A percentile compares a stretch with the other conserved stretches of the same genome.
phyloP scores from a whole-genome alignment of 2,329 filamentous ascomycete genomes.

The Davidsoniella australis region DNA sequence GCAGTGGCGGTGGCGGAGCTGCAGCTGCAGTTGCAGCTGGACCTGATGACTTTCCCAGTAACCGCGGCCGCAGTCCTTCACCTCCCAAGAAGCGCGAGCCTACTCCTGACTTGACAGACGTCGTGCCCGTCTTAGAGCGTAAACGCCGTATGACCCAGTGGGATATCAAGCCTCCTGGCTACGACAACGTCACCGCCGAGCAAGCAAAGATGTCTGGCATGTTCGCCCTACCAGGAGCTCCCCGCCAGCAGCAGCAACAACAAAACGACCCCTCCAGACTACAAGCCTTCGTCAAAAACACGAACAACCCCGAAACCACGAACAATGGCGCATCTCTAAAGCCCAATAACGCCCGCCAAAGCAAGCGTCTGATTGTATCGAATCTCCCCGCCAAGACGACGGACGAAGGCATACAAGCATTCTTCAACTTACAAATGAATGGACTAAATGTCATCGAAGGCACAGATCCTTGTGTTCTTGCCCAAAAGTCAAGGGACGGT shows the following conservation, averaged over 20 bases:
- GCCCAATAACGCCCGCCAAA: constrained; percentile 81
- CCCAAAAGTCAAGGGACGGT: constrained; percentile 62
- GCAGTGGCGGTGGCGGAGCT: constrained; percentile 22
- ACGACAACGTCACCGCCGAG: constrained; percentile 95
- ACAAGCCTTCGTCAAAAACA: constrained; percentile 77
- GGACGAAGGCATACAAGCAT: constrained; percentile 60
- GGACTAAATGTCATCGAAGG: constrained; percentile 82
- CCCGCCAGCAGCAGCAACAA: constrained; percentile 75
- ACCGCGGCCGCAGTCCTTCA: constrained; percentile 49
- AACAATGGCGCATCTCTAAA: constrained; percentile 65
- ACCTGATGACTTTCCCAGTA: constrained; percentile 22
- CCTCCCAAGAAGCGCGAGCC: constrained; percentile 85
- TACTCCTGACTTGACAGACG: constrained; percentile 81
- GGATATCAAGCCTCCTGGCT: constrained; percentile 97
- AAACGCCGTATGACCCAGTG: constrained; percentile 92
- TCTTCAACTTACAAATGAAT: constrained; percentile 94
- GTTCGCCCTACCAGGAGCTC: constrained; percentile 94
- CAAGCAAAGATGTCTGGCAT: constrained; percentile 97
- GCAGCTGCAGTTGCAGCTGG: constrained; percentile 21
- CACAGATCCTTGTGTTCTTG: constrained; percentile 68
- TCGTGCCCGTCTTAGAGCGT: constrained; percentile 66
- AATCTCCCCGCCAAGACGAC: constrained; percentile 60
- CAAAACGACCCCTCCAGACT: constrained; percentile 88
- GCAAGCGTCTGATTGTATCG: constrained; percentile 77
- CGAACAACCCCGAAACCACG: constrained; percentile 31